These are phyloP conservation scores for Coleophoma eucalyptorum DNA, from an alignment of 2,329 filamentous ascomycete species.

Conservation along the genomic window DNA sequence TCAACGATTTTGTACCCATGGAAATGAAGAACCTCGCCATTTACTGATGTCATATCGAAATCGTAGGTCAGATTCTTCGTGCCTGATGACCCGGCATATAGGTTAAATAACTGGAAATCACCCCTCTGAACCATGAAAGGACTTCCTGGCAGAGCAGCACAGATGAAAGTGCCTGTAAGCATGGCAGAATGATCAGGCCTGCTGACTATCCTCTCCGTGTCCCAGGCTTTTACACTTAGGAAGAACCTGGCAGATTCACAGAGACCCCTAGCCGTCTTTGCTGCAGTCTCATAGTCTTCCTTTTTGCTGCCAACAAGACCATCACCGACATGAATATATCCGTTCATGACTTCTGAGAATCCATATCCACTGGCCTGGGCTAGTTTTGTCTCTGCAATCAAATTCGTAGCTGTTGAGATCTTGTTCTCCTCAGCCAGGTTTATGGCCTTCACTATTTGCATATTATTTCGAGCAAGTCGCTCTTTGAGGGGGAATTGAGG, in stretches of 20 bases:
- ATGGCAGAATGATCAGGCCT: conserved; percentile 46
- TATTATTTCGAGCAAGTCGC: conserved; percentile 19
- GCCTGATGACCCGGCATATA: conserved; percentile 48
- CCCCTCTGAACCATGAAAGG: conserved; percentile 59
- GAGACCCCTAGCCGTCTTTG: conserved; percentile 46
- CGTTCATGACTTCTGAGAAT: conserved; percentile 63
- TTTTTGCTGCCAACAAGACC: conserved; percentile 38
- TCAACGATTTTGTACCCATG: conserved; percentile 61
- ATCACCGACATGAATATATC: conserved; percentile 48
- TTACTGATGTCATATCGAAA: conserved; percentile 53
- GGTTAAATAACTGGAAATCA: conserved; percentile 52
- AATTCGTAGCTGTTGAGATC: conserved; percentile 29
- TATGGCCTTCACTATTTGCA: conserved; percentile 29
- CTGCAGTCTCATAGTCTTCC: conserved; percentile 50
- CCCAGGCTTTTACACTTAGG: conserved; percentile 52
- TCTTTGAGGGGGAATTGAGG: conserved; percentile 29
- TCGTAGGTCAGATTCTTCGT: conserved; percentile 58
- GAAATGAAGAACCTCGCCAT: conserved; percentile 51
- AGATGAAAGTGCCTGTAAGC: conserved; percentile 57
- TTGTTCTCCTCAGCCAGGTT: conserved; percentile 3
- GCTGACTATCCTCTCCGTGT: conserved; percentile 43
- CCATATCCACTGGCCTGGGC: conserved; percentile 45
- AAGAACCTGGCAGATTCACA: conserved; percentile 56
- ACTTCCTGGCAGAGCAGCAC: conserved; percentile 48
- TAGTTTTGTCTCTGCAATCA: conserved; percentile 26